Percentiles rank a stretch among this genome's conserved stretches.
These are phyloP conservation scores for Thielaviopsis ethacetica DNA, from an alignment of 2,329 filamentous ascomycete genomes.

Conservation along the genomic window DNA sequence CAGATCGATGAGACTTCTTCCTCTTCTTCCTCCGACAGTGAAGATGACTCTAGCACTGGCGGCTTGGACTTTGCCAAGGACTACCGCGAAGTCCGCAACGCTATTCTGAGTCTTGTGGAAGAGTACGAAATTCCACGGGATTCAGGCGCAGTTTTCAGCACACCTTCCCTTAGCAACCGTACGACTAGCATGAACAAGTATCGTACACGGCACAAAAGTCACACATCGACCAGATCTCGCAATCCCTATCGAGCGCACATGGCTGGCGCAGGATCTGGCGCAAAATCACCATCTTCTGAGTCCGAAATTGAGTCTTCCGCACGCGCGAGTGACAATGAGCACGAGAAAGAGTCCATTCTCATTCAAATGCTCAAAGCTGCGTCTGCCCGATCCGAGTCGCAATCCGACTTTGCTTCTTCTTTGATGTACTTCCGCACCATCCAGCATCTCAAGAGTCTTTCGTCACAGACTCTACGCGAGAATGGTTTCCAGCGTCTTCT, in stretches of 20 bases:
- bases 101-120: constrained; percentile 63
- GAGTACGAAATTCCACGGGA: constrained; percentile 66
- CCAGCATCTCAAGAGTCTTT: constrained; percentile 50
- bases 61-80: constrained; percentile 56
- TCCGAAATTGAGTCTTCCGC: not conserved
- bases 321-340: constrained; percentile 4
- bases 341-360: constrained; percentile 32
- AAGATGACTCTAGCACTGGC: constrained; percentile 45
- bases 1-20: constrained; percentile 39
- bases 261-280: not conserved
- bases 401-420: constrained; percentile 68
- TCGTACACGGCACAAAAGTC: constrained; percentile 36
- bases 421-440: constrained; percentile 76
- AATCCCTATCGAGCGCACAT: constrained; percentile 36
- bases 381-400: constrained; percentile 57
- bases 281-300: not conserved
- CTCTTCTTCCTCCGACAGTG: constrained; percentile 41
- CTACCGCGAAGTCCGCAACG: constrained; percentile 65
- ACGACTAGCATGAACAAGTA: constrained; percentile 45
- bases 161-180: constrained; percentile 54
- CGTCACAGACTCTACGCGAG: constrained; percentile 42
- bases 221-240: constrained; percentile 13
- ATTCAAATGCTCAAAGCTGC: constrained; percentile 63
- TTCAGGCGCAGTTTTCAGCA: constrained; percentile 40
- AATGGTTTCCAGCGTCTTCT: constrained; percentile 56